Base-by-base conservation (phyloP, 2,329 filamentous ascomycete genomes). In the Alternaria hordeiaustralica region DNA sequence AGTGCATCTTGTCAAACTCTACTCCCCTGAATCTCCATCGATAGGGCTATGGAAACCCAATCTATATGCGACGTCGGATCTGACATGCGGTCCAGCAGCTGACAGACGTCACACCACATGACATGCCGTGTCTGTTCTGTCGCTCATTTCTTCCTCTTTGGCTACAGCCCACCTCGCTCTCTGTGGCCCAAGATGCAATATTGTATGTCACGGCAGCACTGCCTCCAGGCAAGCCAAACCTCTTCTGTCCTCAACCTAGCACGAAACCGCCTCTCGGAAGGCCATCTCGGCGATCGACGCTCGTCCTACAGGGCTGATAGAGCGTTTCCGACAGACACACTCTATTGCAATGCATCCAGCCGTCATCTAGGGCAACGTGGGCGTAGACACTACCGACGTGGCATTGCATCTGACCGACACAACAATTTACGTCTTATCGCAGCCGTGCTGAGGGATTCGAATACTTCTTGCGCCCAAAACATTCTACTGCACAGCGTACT, bases 251-350 rank as follows among this genome's bases (percentile, higher is more conserved):
- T 64, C 63, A 67, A 68, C 54, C 72, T 77, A 54, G 33, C 59
- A 78, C 76, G 1, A 50, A 54, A 67, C 70, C 69, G 72, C 70
- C 73, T 65, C 63, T 73, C 71, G 65, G 67, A 63, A 61, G 57
- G 21, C 59, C 28, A 36, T 13, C 45, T 50, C 46, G 59, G 21
- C 41, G 13, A 15, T 50, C 15, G 13, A 36, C 10, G 21, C 12
- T 30, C 13, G 49, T 43, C 36, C 20, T 36, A 67, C 70, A 72
- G 62, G 66, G 64, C 67, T 72, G 67, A 65, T 70, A 68, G 67
- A 71, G 55, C 51, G 68, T 69, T 71, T 72, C 64, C 62, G 63
- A 50, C 47, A 47, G 55, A 44, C 21, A 28, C 45, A 43, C 57
- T 63, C 51, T 55, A 54, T 46, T 45, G 49, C 44, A 30, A 64